These are phyloP conservation scores for Melanopsichium pennsylvanicum DNA, from an alignment of 1,284 basidiomycete species.

Conservation along the genomic window DNA sequence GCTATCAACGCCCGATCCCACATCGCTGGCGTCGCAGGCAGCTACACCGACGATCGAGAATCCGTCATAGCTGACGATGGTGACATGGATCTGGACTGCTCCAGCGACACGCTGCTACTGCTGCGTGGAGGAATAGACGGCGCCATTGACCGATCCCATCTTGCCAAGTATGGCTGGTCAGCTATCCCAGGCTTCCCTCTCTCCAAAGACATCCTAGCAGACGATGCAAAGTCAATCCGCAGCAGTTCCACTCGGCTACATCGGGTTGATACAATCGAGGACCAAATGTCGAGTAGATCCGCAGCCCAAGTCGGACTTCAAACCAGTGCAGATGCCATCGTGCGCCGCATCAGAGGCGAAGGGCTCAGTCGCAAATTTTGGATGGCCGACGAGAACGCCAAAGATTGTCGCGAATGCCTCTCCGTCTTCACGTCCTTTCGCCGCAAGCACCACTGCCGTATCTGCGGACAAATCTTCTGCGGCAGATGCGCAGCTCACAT, in stretches of 20 bases:
- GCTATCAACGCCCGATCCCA: constrained; percentile 38
- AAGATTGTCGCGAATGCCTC: constrained; percentile 71
- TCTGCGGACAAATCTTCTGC: constrained; percentile 66
- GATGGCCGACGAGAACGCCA: constrained; percentile 82
- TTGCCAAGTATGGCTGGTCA: constrained; percentile 49
- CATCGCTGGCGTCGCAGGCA: constrained; percentile 16
- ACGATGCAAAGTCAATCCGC: constrained; percentile 55
- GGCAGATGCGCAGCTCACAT: constrained; percentile 87
- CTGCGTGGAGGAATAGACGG: constrained; percentile 26
- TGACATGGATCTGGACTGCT: constrained; percentile 34
- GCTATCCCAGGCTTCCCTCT: constrained; percentile 58
- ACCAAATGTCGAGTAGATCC: constrained; percentile 22
- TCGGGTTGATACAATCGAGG: constrained; percentile 48
- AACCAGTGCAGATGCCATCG: constrained; percentile 58
- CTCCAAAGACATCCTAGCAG: constrained; percentile 57
- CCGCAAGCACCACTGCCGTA: constrained; percentile 64
- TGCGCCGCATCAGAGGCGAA: constrained; percentile 57
- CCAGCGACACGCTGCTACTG: constrained; percentile 32
- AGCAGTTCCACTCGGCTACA: constrained; percentile 48
- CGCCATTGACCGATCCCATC: constrained; percentile 34
- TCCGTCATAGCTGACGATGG: constrained; percentile 37
- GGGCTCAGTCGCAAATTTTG: constrained; percentile 61
- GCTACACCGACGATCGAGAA: constrained; percentile 45
- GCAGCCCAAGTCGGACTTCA: constrained; percentile 43
- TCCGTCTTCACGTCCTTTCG: constrained; percentile 60